A percentile compares a stretch with the other conserved stretches of the same genome.
phyloP scores from a whole-genome alignment of 495 filamentous ascomycete genomes.

The Annulohypoxylon nitens region DNA sequence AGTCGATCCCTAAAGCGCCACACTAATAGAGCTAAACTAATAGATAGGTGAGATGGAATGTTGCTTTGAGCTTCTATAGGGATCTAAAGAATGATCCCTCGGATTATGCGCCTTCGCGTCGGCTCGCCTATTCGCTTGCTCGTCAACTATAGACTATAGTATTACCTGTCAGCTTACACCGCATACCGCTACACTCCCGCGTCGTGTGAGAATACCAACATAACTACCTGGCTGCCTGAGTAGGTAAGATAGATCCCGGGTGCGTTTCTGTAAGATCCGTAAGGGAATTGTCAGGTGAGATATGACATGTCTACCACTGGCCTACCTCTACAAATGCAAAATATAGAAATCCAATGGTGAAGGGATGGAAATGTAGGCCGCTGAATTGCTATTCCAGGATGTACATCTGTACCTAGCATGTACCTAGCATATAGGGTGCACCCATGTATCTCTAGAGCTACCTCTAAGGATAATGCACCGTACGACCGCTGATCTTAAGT shows the following conservation, averaged over 20 bases:
- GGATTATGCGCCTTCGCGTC: background rate
- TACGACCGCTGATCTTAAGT: background rate
- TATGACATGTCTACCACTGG: conserved; percentile 17
- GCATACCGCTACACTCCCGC: conserved; percentile 34
- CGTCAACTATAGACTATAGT: background rate
- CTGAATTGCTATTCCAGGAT: background rate
- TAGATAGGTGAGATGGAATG: background rate
- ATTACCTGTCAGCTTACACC: conserved; percentile 34
- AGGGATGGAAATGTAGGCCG: conserved; percentile 3
- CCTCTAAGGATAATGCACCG: background rate
- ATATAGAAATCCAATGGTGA: background rate
- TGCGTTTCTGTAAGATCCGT: conserved; percentile 30
- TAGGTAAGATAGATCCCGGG: conserved; percentile 17
- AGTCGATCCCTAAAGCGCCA: background rate
- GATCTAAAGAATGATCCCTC: background rate
- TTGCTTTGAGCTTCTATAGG: conserved; percentile 5
- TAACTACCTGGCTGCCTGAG: no score
- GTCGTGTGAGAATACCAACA: background rate
- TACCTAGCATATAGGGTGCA: background rate
- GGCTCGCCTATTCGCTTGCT: background rate
- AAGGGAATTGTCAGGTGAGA: conserved; percentile 17
- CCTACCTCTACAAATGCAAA: background rate
- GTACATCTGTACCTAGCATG: background rate
- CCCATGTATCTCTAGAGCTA: background rate
- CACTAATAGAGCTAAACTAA: background rate